These are phyloP conservation scores for Papilionanthe hybrid DNA, from an alignment of 116 monocot genomes.

Conservation along the genomic window DNA sequence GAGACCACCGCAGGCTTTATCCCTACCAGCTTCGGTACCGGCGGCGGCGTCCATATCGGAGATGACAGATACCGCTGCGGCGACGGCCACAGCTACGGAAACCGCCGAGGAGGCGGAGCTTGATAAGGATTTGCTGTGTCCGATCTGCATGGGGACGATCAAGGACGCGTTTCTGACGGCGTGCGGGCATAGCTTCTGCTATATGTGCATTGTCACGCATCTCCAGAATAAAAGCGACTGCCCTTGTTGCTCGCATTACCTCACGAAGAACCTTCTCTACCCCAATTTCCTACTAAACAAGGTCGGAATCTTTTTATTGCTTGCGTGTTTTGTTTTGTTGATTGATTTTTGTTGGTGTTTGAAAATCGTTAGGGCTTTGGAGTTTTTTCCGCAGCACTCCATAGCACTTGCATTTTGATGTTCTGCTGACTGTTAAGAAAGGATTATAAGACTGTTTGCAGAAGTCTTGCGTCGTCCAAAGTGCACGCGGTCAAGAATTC, in stretches of 20 bases:
- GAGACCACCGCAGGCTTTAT: constrained; percentile 4
- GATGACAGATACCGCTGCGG: constrained; percentile 15
- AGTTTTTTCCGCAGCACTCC: too few species aligned
- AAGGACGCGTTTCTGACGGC: constrained; percentile 92
- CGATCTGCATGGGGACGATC: constrained; percentile 90
- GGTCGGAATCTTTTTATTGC: constrained; percentile 23
- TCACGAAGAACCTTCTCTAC: constrained; percentile 81
- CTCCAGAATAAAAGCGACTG: constrained; percentile 93
- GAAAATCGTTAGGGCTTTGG: background rate
- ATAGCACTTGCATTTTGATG: background rate
- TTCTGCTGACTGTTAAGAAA: background rate
- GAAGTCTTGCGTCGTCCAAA: background rate
- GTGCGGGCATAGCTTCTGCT: constrained; percentile 97
- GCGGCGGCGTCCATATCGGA: constrained; percentile 22
- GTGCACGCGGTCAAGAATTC: background rate
- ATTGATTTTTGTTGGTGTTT: background rate
- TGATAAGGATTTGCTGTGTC: constrained; percentile 74
- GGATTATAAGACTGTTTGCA: background rate
- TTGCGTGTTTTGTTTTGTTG: background rate
- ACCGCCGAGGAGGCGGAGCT: constrained; percentile 2
- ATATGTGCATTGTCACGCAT: constrained; percentile 97
- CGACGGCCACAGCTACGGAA: background rate
- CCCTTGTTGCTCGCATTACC: constrained; percentile 81
- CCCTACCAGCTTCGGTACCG: constrained; percentile 17
- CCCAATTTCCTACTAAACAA: constrained; percentile 97